Percentiles rank a stretch among this genome's conserved stretches.
phyloP scores from a whole-genome alignment of 139 green algal genomes.

The Volvox reticuliferus region DNA sequence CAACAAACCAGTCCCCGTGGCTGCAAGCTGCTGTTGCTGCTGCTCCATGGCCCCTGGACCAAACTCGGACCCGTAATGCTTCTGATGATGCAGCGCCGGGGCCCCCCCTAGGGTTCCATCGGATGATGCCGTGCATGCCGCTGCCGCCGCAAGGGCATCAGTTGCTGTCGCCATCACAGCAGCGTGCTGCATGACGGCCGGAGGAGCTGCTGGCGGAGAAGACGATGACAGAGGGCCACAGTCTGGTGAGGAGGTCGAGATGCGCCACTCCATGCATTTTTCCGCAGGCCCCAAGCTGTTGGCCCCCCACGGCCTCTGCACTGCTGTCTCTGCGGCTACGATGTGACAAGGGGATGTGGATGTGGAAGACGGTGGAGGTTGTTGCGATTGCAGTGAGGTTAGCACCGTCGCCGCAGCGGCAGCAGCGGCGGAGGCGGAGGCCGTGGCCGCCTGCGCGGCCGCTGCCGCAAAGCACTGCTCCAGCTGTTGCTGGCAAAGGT shows the following conservation, averaged over 20 bases:
- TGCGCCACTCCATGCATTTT: no score
- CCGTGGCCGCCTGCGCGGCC: not conserved
- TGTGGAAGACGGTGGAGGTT: not conserved
- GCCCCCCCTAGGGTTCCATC: not conserved
- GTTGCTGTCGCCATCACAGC: not conserved
- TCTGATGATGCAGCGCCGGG: not conserved
- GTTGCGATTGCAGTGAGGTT: not conserved
- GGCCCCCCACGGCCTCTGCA: no score
- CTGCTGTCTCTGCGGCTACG: no score
- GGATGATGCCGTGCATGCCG: not conserved
- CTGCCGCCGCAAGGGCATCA: not conserved
- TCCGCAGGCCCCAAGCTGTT: no score
- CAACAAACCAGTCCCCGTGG: no score
- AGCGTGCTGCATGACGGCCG: not conserved
- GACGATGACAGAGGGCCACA: no score
- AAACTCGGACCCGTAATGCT: not conserved
- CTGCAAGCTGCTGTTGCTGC: not conserved
- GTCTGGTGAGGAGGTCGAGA: no score
- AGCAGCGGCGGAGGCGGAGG: no score
- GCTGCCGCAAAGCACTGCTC: conserved; percentile 27
- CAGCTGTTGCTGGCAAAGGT: conserved; percentile 43
- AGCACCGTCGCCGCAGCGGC: not conserved
- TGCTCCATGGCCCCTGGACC: not conserved
- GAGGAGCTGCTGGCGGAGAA: no score
- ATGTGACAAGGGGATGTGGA: no score